Evolutionary conservation across 2,329 filamentous ascomycete species (phyloP), one percentile per base, ranked within the genome.

Genomic region (Thermochaetoides dissita): DNA sequence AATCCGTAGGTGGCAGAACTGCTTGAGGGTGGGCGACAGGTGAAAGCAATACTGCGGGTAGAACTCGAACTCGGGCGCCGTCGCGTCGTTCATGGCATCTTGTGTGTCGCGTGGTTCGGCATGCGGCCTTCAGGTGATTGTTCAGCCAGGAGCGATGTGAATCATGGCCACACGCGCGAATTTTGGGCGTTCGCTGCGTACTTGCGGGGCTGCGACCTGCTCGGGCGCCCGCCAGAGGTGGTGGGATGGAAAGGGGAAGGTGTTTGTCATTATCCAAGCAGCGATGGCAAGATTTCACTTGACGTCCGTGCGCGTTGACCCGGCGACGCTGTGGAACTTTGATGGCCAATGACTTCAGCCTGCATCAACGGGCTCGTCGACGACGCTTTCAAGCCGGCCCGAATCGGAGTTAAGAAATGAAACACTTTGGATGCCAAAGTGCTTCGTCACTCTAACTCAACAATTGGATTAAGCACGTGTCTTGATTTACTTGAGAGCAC

Each of bases 41-140:
- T 71, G 63, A 55, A 80, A 79, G 57, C 76, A 79, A 57, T 78
- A 79, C 44, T 71, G 68, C 7, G 73, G 75, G 51, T 81, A 81
- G 50, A 72, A 35, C 10, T 7, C n/a, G 34, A 11, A 60, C 42
- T 50, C 45, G 30, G 48, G 44, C 37, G 37, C 38, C 36, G 41
- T 40, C 41, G 43, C 40, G 47, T 40, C 43, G 45, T 49, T 51
- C 52, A 54, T 54, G 48, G 52, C 49, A 53, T 49, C 30, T 44
- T 45, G 43, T 10, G 36, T 8, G 24, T 44, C 38, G 38, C 32
- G 41, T 40, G 41, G 44, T 34, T 7, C 12, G 28, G 33, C 32
- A 9, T 29, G 40, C 34, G 43, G 44, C 44, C 38, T 40, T 32
- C 8, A 5, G 34, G 34, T 35, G 11, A 28, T 38, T 24, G 3